Evolutionary conservation across 2,329 filamentous ascomycete genomes (phyloP), one percentile per base, ranked within the genome.

Genomic region (Trichoderma sp.): DNA sequence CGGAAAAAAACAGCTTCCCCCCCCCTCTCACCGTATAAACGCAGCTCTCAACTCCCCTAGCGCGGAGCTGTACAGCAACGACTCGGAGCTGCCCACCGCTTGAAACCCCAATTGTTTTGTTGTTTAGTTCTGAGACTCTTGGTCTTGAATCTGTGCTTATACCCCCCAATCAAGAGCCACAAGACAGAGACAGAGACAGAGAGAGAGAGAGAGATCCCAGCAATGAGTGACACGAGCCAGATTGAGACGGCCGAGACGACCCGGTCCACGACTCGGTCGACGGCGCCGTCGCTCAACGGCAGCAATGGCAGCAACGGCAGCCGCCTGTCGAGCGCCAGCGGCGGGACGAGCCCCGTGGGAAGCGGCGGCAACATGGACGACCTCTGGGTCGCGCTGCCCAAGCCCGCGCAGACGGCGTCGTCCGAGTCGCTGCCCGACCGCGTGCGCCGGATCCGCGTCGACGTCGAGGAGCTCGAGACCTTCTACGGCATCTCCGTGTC

Each of bases 401-500:
- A 64, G 28, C 59, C 64, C 9, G 47, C 56, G 43, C 52, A 51
- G 12, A 50, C 50, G 55, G n/a, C 9, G n/a, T 56, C 39, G 10
- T 52, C 62, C n/a, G 76, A 79, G 63, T 73, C 72, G 2, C 76
- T 82, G 70, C 68, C 73, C 41, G 78, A 81, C 47, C 77, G 79
- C 24, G 78, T 84, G 15, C 71, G 76, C 10, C 78, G 81, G 9
- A 75, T 85, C 4, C 72, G 70, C 3, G 74, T 75, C 41, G 84
- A 86, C 64, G 66, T 83, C 2, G 67, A 73, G 7, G 79, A 84
- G n/a, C 73, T 86, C 2, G 71, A 78, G 9, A 72, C 71, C 1
- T 85, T 83, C 69, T 84, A 84, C 73, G 80, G 79, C 58, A 78
- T 85, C 66, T 72, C 73, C 0, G 77, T 81, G 45, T 84, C 83